These are phyloP conservation scores for Exophiala alcalophila DNA, from an alignment of 2,329 filamentous ascomycete species.

Conservation along the genomic window DNA sequence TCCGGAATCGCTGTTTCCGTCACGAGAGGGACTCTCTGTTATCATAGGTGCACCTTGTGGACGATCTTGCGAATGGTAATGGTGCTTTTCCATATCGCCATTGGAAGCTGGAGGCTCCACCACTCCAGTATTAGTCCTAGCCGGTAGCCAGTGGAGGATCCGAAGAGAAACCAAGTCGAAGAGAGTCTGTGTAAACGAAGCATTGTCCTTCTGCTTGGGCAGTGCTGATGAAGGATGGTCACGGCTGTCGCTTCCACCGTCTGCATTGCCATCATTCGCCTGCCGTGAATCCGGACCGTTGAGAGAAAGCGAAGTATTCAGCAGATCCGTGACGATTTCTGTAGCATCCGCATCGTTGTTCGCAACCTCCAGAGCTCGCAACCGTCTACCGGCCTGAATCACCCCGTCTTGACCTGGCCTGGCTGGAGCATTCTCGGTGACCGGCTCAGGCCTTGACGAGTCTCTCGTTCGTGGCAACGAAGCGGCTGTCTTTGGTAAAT, in stretches of 20 bases:
- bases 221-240: background rate
- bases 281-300: background rate
- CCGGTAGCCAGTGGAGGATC: conserved; percentile 48
- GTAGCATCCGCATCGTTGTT: conserved; percentile 8
- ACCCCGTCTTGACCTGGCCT: conserved; percentile 14
- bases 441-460: background rate
- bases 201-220: conserved; percentile 47
- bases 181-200: conserved; percentile 60
- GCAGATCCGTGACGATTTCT: conserved; percentile 2
- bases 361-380: conserved; percentile 7
- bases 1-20: too few relatives aligned
- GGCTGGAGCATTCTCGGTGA: conserved; percentile 6
- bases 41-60: too few relatives aligned
- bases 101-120: background rate
- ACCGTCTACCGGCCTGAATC: conserved; percentile 13
- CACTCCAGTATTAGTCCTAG: conserved; percentile 19
- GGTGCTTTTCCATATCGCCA: too few relatives aligned
- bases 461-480: conserved; percentile 9
- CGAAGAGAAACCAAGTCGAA: conserved; percentile 48
- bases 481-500: conserved; percentile 1
- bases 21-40: too few relatives aligned
- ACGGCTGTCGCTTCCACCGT: background rate
- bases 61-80: too few relatives aligned
- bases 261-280: background rate
- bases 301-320: conserved; percentile 11